A percentile compares a stretch with the other conserved stretches of the same genome.
phyloP scores from a whole-genome alignment of 2,329 filamentous ascomycete genomes.

The Colletotrichum endophyticum region DNA sequence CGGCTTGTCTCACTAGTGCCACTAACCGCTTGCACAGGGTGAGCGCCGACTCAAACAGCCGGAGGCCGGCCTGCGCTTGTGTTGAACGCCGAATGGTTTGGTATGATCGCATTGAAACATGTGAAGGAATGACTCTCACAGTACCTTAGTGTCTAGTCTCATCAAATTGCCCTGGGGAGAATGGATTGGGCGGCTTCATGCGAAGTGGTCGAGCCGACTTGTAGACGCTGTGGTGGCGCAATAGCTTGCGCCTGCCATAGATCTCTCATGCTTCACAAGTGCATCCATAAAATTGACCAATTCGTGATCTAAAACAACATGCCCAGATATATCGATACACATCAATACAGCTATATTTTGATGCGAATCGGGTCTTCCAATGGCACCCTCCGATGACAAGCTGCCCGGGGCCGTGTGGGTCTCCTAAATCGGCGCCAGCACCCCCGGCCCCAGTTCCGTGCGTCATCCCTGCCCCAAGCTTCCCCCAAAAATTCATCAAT shows the following conservation, averaged over 20 bases:
- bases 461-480: neutral
- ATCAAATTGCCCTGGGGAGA: neutral
- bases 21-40: neutral
- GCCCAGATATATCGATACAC: neutral
- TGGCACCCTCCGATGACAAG: neutral
- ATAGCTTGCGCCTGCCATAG: neutral
- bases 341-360: neutral
- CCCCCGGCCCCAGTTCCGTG: neutral
- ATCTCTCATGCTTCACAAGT: neutral
- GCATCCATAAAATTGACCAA: neutral
- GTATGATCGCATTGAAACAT: neutral
- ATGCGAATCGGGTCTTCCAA: neutral
- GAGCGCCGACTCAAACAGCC: neutral
- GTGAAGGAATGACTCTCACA: neutral
- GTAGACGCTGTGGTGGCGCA: no score
- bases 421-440: neutral
- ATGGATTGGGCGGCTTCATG: no score
- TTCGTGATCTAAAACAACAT: fast-evolving
- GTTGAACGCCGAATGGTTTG: neutral
- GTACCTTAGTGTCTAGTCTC: neutral
- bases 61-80: neutral
- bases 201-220: no score
- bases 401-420: neutral
- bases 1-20: neutral
- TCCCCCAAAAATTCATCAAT: neutral